Evolutionary conservation across 2,329 filamentous ascomycete genomes (phyloP).

Genomic region (Akanthomyces uredinophilus): DNA sequence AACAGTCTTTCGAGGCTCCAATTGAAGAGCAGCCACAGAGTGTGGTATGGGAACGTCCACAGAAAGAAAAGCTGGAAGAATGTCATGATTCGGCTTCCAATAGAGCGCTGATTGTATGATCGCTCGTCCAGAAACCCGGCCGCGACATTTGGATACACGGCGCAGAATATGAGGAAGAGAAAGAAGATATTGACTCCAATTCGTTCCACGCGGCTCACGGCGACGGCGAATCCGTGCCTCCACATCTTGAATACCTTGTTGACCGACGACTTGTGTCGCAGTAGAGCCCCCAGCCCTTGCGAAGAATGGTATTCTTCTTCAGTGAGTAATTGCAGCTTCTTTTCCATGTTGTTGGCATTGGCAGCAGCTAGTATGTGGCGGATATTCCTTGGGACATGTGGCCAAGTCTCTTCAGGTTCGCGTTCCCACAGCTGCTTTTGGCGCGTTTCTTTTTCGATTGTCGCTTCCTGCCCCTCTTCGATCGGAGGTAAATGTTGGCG

Average conservation of each 20-base stretch:
- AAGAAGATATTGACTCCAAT: constrained; percentile 18
- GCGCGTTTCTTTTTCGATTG: neutral
- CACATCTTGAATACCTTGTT: constrained; percentile 17
- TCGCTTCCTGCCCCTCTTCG: neutral
- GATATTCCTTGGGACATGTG: constrained; percentile 10
- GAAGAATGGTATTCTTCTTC: constrained; percentile 15
- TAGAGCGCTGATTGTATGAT: constrained; percentile 19
- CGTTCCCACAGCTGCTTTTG: neutral
- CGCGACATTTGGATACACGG: constrained; percentile 18
- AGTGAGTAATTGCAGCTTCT: constrained; percentile 12
- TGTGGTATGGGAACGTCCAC: constrained; percentile 18
- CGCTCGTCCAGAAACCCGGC: constrained; percentile 18
- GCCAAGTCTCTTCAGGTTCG: constrained; percentile 13
- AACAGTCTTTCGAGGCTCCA: constrained; percentile 19
- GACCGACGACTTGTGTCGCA: constrained; percentile 10
- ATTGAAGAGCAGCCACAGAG: constrained; percentile 18
- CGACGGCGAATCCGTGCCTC: constrained; percentile 15
- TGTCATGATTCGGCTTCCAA: constrained; percentile 17
- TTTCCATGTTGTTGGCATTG: constrained; percentile 17
- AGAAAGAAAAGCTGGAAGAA: constrained; percentile 18
- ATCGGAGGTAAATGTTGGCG: constrained; percentile 3
- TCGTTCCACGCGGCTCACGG: constrained; percentile 15
- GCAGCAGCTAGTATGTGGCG: constrained; percentile 14
- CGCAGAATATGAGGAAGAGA: constrained; percentile 18
- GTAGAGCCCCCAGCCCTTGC: constrained; percentile 6